Evolutionary conservation across 176 grass and related monocot genomes (phyloP).

Genomic region (Cenchrus americanus): DNA sequence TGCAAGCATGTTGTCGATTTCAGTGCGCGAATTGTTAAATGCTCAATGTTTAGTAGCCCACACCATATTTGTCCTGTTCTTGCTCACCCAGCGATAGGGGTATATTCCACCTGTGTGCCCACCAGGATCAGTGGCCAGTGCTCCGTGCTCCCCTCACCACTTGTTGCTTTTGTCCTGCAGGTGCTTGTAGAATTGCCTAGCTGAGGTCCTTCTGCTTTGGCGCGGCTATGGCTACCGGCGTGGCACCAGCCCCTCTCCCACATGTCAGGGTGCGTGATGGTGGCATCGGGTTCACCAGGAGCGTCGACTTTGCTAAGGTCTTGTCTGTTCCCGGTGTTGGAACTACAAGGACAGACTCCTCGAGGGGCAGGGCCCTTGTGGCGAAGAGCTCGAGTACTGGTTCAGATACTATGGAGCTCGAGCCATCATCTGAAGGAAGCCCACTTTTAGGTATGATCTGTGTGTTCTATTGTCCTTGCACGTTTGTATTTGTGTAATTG

Average conservation of each 20-base stretch:
- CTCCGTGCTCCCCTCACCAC: conserved; percentile 22
- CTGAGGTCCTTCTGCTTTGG: conserved; percentile 21
- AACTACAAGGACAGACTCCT: conserved; percentile 37
- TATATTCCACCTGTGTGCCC: conserved; percentile 50
- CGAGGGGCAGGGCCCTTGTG: conserved; percentile 51
- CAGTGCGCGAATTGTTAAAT: conserved; percentile 18
- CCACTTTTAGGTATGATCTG: conserved; percentile 76
- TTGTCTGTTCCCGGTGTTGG: conserved; percentile 33
- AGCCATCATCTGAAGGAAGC: conserved; percentile 97
- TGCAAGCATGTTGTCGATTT: conserved; percentile 19
- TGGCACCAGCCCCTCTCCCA: conserved; percentile 66
- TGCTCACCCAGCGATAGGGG: background rate
- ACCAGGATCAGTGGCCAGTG: background rate
- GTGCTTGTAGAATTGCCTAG: conserved; percentile 57
- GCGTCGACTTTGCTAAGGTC: conserved; percentile 85
- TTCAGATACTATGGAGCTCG: conserved; percentile 85
- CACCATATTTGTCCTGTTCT: conserved; percentile 42
- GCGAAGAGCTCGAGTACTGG: conserved; percentile 69
- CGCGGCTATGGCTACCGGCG: conserved; percentile 61
- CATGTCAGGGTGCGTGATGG: conserved; percentile 61
- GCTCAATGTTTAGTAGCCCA: background rate
- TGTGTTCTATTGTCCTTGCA: conserved; percentile 19
- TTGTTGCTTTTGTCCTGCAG: conserved; percentile 35
- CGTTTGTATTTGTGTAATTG: background rate
- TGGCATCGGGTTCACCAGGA: conserved; percentile 66